phyloP scores from a whole-genome alignment of 352 stramenopile genomes.

The Pythium vanterpoolii region DNA sequence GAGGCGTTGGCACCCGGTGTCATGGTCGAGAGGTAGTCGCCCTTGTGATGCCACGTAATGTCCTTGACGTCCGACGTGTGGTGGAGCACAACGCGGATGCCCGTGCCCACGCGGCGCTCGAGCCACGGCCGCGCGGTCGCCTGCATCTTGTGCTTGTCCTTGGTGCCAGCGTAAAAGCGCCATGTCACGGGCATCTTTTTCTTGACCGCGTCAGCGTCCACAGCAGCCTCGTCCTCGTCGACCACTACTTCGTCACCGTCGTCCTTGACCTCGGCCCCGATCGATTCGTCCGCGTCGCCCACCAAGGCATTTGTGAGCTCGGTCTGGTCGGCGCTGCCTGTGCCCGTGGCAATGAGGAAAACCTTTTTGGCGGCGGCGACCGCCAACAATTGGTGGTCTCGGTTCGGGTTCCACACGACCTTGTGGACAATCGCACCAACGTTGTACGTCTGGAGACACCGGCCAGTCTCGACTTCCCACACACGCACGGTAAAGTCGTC shows the following conservation, averaged over 20 bases:
- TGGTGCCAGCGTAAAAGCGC: slow-evolving; percentile 84
- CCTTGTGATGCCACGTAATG: slow-evolving; percentile 98
- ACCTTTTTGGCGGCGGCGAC: slow-evolving; percentile 90
- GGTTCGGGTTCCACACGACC: slow-evolving; percentile 97
- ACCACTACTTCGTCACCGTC: slow-evolving; percentile 45
- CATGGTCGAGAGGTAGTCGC: slow-evolving; percentile 98
- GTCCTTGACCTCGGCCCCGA: slow-evolving; percentile 49
- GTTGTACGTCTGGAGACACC: slow-evolving; percentile 91
- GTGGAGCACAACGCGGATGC: slow-evolving; percentile 83
- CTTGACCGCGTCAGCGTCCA: slow-evolving; percentile 77
- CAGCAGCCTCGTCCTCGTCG: slow-evolving; percentile 63
- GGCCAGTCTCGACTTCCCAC: slow-evolving; percentile 96
- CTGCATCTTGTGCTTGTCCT: slow-evolving; percentile 70
- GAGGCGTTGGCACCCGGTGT: slow-evolving; percentile 84
- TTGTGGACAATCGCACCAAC: slow-evolving; percentile 88
- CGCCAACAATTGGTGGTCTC: slow-evolving; percentile 93
- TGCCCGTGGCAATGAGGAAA: slow-evolving; percentile 93
- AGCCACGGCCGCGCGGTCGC: slow-evolving; percentile 48
- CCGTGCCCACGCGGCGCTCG: slow-evolving; percentile 73
- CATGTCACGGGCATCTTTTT: slow-evolving; percentile 91
- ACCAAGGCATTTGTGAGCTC: slow-evolving; percentile 95
- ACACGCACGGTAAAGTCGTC: slow-evolving; percentile 95
- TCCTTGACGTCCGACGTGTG: slow-evolving; percentile 90
- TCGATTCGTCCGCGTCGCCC: slow-evolving; percentile 73
- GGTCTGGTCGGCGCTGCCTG: slow-evolving; percentile 90